Base-by-base conservation (phyloP, 148 eudicot species). In the Chenopodium formosanum region DNA sequence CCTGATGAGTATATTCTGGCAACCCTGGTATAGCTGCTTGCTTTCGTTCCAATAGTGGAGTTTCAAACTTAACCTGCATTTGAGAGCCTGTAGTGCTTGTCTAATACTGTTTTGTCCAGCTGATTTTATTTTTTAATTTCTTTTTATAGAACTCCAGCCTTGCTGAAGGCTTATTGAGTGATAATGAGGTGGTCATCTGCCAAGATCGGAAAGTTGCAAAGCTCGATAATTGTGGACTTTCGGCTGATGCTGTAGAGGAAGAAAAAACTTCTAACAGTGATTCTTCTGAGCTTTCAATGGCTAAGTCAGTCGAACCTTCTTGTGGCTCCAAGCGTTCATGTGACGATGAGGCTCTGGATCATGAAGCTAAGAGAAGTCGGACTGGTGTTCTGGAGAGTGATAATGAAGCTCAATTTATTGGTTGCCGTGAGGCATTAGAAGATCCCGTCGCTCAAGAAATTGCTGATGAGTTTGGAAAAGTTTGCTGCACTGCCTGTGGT, bases 401-500 rank as follows among this genome's bases (percentile, higher is more conserved):
- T 86, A 82, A 87, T 82, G 88, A 85, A 66, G 78, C 78, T 64
- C 83, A 76, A 70, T 50, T 78, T 78, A 9, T 66, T 79, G 77
- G 32, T 60, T 63, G 34, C 67, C 19, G 10, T 48, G 60, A 73
- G 32, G 23, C 76, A 73, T 81, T 76, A 56, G 73, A 78, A 71
- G 83, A 82, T 62, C 74, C 76, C 78, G 48, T 44, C 58, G 50
- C 74, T 70, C 82, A 85, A 80, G 87, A 67, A 79, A 75, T 73
- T 77, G 81, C 75, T 47, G 84, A 76, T 77, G 78, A 79, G 14
- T 60, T 81, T 70, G 22, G 65, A 62, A 65, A 68, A 58, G 82
- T 70, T 50, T 80, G 25, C 82, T 94, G 97, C 82, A 94, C 97
- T 40, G 95, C 88, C 78, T 94, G 97, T 82, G 82, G 82, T 79